Evolutionary conservation across 192 early-diverging fungal genomes (phyloP), one percentile per base, ranked within the genome.

Genomic region (Entomortierella lignicola): DNA sequence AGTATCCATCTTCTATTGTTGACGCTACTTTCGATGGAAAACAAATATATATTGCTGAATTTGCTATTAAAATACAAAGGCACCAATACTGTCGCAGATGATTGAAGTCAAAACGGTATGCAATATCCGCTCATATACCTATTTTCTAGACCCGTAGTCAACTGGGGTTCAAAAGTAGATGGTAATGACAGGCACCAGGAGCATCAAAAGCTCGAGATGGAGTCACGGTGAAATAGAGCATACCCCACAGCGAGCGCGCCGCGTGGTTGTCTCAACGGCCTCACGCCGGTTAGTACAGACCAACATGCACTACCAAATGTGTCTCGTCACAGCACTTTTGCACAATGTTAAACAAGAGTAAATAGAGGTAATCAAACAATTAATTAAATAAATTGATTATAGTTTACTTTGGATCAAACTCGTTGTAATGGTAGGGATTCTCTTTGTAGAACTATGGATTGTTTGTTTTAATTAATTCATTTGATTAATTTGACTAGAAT

Each of bases 191-290:
- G 30, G 51, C 63, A 66, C 51, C 63, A 66, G 41, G 63, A 66
- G 63, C 63, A 66, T 66, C 23, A 23, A 66, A 4, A 43, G 63
- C 53, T 55, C 63, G 55, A 55, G 53, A 55, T 55, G 63, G 51
- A n/a, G 50, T 55, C 51, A 55, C 43, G 63, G 53, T 34, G 62
- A 26, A 57, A 43, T 55, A 66, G 52, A 55, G 21, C 41, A 18
- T 26, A 66, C 63, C 27, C 63, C 63, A 55, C 63, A 66, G 51
- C 51, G 53, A 66, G 63, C 53, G 18, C 63, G 63, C 53, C 63
- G 63, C 21, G 63, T 66, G 63, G 63, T 66, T 66, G 63, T 66
- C 41, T 66, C 39, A 66, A 66, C 63, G 52, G 63, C 63, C 51
- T 1, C 63, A 39, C 53, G 26, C 32, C 63, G 13, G 20, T 41